phyloP scores from a whole-genome alignment of 768 basidiomycete genomes.

The Mycena maculata region DNA sequence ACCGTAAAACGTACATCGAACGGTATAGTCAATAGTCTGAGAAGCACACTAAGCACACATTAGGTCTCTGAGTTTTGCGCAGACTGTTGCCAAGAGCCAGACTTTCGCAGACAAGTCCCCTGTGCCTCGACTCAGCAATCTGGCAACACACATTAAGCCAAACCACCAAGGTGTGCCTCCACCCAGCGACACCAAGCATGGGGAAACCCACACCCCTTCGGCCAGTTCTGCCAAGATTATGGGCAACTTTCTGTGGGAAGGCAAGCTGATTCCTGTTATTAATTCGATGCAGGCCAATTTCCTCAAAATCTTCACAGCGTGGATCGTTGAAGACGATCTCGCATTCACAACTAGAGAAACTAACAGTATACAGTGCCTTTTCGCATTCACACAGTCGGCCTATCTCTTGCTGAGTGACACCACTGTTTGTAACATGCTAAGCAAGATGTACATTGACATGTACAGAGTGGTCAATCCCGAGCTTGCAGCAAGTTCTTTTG shows the following conservation, averaged over 20 bases:
- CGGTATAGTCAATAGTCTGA: not conserved
- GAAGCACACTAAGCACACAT: not conserved
- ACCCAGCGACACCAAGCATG: not conserved
- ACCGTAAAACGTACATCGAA: conserved; percentile 2
- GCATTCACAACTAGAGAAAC: conserved; percentile 41
- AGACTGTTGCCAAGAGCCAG: not conserved
- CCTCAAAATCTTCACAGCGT: conserved; percentile 32
- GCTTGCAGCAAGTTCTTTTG: conserved; percentile 30
- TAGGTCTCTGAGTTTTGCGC: too few relatives aligned
- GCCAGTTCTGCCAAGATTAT: conserved; percentile 30
- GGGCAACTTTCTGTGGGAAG: conserved; percentile 32
- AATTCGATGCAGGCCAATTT: conserved; percentile 32
- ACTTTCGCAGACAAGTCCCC: not conserved
- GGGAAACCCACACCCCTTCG: not conserved
- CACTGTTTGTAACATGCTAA: conserved; percentile 39
- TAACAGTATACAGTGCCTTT: conserved; percentile 2
- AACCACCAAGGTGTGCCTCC: not conserved
- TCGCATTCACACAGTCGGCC: not conserved
- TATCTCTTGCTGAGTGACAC: conserved; percentile 39
- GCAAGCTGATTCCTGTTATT: conserved; percentile 34
- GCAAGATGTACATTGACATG: conserved; percentile 33
- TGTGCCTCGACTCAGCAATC: not conserved
- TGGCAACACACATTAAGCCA: not conserved
- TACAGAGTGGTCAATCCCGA: conserved; percentile 34
- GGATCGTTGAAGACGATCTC: conserved; percentile 43